Evolutionary conservation across 2,329 filamentous ascomycete genomes (phyloP).

Genomic region (Arthrobotrys entomopaga): DNA sequence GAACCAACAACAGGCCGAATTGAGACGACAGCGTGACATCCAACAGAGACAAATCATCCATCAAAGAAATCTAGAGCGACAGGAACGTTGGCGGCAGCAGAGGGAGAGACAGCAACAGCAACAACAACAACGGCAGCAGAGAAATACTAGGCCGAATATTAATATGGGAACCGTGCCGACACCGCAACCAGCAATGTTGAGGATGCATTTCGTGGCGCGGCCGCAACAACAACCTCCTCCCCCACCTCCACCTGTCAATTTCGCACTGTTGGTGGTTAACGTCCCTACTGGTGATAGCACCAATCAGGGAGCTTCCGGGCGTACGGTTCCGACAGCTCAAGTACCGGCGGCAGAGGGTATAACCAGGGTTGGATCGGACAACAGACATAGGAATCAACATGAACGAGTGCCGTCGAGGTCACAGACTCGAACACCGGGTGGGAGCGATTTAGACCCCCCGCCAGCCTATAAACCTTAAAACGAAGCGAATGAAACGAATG

Average conservation of each 20-base stretch:
- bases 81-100: neutral
- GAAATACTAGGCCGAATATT: conserved; percentile 26
- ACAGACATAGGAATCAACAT: neutral
- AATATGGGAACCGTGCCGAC: neutral
- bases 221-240: conserved; percentile 15
- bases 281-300: conserved; percentile 11
- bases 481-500: neutral
- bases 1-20: neutral
- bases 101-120: neutral
- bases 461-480: conserved; percentile 30
- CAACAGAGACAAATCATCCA: neutral
- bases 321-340: conserved; percentile 4
- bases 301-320: neutral
- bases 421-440: conserved; percentile 2
- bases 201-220: conserved; percentile 29
- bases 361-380: conserved; percentile 3
- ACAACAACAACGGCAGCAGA: conserved; percentile 1
- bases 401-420: neutral
- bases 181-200: conserved; percentile 28
- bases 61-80: conserved; percentile 1
- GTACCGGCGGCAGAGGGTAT: conserved; percentile 10
- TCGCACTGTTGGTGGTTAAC: conserved; percentile 37
- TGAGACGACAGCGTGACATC: neutral
- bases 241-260: conserved; percentile 25
- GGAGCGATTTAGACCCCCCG: conserved; percentile 14